A percentile compares a stretch with the other conserved stretches of the same genome.
Evolutionary conservation across 1,139 yeast genomes (phyloP).

Genomic region (Scheffersomyces insectosa): DNA sequence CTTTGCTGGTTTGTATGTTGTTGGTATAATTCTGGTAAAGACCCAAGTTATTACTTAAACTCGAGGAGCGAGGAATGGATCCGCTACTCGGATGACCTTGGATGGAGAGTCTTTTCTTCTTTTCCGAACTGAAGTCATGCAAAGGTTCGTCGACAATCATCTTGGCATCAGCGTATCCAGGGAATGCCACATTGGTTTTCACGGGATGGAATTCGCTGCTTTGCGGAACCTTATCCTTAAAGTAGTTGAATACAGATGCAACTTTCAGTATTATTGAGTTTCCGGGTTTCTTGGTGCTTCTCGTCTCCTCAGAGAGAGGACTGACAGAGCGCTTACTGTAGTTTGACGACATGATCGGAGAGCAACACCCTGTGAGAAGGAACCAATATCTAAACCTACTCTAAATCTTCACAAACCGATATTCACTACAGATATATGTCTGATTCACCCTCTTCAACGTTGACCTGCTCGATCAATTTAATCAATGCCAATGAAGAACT

Average conservation of each 20-base stretch:
- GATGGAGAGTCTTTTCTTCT: conserved; percentile 32
- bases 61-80: conserved; percentile 31
- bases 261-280: background rate
- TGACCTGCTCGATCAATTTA: no score
- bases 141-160: conserved; percentile 15
- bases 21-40: conserved; percentile 29
- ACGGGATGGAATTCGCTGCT: background rate
- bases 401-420: no score
- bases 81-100: conserved; percentile 22
- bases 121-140: conserved; percentile 26
- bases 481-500: no score
- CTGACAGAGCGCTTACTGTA: no score
- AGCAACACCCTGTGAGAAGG: no score
- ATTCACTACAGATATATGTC: no score
- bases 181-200: background rate
- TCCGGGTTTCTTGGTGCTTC: no score
- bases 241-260: background rate
- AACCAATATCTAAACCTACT: no score
- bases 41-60: conserved; percentile 18
- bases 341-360: no score
- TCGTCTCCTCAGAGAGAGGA: no score
- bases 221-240: background rate
- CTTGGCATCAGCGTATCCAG: conserved; percentile 6
- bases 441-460: no score
- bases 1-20: conserved; percentile 23